Conservation (phyloP, 495 filamentous ascomycete species). For the Hypoxylon perforatum region DNA sequence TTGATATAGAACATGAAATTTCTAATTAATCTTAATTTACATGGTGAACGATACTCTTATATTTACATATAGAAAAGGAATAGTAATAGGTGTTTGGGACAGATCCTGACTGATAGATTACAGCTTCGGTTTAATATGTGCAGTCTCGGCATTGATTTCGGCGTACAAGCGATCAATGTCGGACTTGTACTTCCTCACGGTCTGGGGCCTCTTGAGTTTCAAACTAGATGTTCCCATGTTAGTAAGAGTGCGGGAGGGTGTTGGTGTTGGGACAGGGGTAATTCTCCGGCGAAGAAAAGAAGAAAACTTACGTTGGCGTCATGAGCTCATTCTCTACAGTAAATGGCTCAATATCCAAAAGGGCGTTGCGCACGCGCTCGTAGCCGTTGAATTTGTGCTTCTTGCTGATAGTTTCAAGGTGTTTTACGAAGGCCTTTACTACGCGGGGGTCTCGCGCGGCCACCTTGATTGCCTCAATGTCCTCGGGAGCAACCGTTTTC, state of each 20-base stretch:
- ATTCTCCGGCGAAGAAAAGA: not conserved
- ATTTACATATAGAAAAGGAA: not conserved
- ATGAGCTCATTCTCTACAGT: slow-evolving; percentile 93
- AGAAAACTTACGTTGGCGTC: slow-evolving; percentile 88
- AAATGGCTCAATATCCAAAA: slow-evolving; percentile 88
- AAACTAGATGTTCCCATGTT: slow-evolving; percentile 66
- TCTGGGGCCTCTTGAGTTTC: slow-evolving; percentile 93
- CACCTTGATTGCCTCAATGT: slow-evolving; percentile 72
- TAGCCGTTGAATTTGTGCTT: slow-evolving; percentile 90
- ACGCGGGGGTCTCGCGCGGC: slow-evolving; percentile 75
- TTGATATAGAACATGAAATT: too few species aligned
- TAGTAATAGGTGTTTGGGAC: not conserved
- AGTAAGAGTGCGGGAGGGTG: slow-evolving; percentile 41
- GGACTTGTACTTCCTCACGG: slow-evolving; percentile 78
- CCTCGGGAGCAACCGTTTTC: slow-evolving; percentile 68
- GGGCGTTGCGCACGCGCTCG: slow-evolving; percentile 80
- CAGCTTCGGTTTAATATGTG: slow-evolving; percentile 52
- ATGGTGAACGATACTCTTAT: not conserved
- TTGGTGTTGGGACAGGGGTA: slow-evolving; percentile 6
- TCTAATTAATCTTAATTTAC: not conserved
- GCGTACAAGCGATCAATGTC: slow-evolving; percentile 86
- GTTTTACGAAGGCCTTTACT: slow-evolving; percentile 76
- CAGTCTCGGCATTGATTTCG: slow-evolving; percentile 60
- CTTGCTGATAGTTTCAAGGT: slow-evolving; percentile 83
- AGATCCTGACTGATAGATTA: slow-evolving; percentile 36